These are phyloP conservation scores for Fomitopsis schrenkii DNA, from an alignment of 1,284 basidiomycete genomes.

Conservation along the genomic window DNA sequence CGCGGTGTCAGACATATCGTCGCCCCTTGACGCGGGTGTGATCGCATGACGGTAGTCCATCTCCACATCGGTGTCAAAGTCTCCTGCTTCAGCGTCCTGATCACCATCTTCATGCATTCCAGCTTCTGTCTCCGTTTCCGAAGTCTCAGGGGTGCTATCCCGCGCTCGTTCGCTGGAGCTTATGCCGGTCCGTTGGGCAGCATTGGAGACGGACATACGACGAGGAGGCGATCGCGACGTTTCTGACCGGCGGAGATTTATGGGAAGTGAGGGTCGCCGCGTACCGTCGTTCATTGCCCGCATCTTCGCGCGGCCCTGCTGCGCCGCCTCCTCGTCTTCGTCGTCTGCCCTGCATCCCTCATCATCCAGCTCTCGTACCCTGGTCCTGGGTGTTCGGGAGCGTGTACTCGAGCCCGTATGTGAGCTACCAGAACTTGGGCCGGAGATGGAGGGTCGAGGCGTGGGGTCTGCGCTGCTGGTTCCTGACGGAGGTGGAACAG, in stretches of 20 bases:
- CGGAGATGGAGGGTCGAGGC: constrained; percentile 33
- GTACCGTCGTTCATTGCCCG: constrained; percentile 44
- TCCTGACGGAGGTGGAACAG: constrained; percentile 24
- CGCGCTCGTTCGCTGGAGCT: not conserved
- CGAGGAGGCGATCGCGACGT: constrained; percentile 4
- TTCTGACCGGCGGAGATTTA: constrained; percentile 23
- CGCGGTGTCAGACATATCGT: constrained; percentile 36
- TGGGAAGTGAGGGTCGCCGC: constrained; percentile 40
- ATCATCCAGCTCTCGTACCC: constrained; percentile 19
- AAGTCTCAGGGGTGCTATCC: constrained; percentile 6
- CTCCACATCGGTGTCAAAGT: constrained; percentile 37
- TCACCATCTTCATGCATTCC: constrained; percentile 14
- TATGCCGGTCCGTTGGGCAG: not conserved
- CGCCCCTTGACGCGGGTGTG: constrained; percentile 11
- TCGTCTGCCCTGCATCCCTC: constrained; percentile 26
- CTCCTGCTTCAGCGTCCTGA: constrained; percentile 23
- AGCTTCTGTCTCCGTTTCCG: constrained; percentile 20
- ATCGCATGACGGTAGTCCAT: constrained; percentile 22
- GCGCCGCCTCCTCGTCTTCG: constrained; percentile 29
- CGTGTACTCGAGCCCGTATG: constrained; percentile 6
- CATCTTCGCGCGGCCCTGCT: constrained; percentile 37
- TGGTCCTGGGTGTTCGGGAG: constrained; percentile 15
- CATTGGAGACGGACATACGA: not conserved
- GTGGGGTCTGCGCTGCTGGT: constrained; percentile 29
- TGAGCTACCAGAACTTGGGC: constrained; percentile 15